Percentiles rank a stretch among this genome's conserved stretches.
Evolutionary conservation across 768 basidiomycete species (phyloP).

Genomic region (Vararia minispora): DNA sequence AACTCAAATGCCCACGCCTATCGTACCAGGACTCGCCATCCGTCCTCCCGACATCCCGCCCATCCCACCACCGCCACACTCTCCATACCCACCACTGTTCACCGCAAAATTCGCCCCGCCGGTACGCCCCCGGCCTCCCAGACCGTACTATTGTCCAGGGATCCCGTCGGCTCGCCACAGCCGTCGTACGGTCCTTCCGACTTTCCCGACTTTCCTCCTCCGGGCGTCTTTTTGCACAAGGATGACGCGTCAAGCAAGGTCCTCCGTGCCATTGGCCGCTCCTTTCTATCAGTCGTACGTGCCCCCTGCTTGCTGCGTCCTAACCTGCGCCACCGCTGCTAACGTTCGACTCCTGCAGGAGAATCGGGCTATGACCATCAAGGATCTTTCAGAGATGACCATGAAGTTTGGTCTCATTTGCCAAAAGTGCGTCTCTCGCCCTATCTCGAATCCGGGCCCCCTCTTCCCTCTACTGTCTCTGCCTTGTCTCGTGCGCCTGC

Average conservation of each 20-base stretch:
- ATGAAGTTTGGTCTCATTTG: conserved; percentile 54
- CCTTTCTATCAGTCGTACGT: conserved; percentile 65
- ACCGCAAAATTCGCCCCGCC: conserved; percentile 22
- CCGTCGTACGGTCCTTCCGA: conserved; percentile 11
- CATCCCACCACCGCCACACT: no score
- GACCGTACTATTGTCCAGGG: conserved; percentile 8
- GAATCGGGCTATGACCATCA: conserved; percentile 80
- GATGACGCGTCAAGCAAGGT: conserved; percentile 67
- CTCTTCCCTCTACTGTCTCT: background rate
- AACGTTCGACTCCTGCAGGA: conserved; percentile 31
- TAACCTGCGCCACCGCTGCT: conserved; percentile 6
- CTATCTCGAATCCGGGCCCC: conserved; percentile 11
- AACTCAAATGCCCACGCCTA: no score
- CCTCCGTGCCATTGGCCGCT: conserved; percentile 60
- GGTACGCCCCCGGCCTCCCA: conserved; percentile 17
- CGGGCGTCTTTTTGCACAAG: conserved; percentile 55
- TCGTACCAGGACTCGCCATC: no score
- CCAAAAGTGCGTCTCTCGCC: conserved; percentile 48
- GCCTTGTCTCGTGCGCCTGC: conserved; percentile 10
- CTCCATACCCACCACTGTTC: no score
- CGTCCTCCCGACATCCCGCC: no score
- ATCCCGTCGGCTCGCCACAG: conserved; percentile 11
- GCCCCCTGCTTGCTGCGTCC: conserved; percentile 7
- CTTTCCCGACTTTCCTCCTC: conserved; percentile 44
- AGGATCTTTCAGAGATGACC: conserved; percentile 69